Percentiles rank a stretch among this genome's conserved stretches.
Conservation (phyloP, 805 yeast genomes). For the Lipomyces yamanashiensis region DNA sequence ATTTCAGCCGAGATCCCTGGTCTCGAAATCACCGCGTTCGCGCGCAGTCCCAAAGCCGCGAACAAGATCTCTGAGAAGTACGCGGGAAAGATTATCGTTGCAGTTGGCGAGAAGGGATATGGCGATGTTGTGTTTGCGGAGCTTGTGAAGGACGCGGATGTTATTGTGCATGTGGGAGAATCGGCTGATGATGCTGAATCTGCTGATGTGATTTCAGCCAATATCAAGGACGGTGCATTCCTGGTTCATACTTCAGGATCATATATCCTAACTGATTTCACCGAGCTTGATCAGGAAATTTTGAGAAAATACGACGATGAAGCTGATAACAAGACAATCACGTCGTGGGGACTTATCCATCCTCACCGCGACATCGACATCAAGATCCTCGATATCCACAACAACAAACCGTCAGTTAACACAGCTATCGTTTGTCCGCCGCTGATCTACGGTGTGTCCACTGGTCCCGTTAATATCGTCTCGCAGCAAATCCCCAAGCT, state of each 20-base stretch:
- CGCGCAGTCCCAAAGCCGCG: conserved; percentile 16
- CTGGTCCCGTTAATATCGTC: conserved; percentile 44
- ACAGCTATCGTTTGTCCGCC: conserved; percentile 48
- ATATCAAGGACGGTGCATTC: conserved; percentile 40
- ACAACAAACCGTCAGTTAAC: conserved; percentile 43
- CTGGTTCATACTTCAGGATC: conserved; percentile 50
- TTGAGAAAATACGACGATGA: conserved; percentile 41
- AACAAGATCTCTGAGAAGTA: conserved; percentile 24
- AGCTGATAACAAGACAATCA: conserved; percentile 42
- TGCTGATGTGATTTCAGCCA: conserved; percentile 39
- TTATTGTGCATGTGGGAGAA: conserved; percentile 46
- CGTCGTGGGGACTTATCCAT: conserved; percentile 41
- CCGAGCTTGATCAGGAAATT: conserved; percentile 35
- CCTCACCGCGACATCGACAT: conserved; percentile 48
- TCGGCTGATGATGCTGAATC: conserved; percentile 41
- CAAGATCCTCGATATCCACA: conserved; percentile 43
- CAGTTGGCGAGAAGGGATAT: conserved; percentile 39
- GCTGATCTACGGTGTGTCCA: conserved; percentile 45
- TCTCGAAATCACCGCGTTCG: conserved; percentile 15
- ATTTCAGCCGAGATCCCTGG: background rate
- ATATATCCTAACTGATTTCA: conserved; percentile 40
- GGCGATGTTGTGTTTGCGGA: conserved; percentile 37
- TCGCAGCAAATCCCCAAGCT: conserved; percentile 47
- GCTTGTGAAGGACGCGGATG: conserved; percentile 41
- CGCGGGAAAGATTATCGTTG: conserved; percentile 35